phyloP scores from a whole-genome alignment of 495 filamentous ascomycete species.

The Penicillium flavigenum region DNA sequence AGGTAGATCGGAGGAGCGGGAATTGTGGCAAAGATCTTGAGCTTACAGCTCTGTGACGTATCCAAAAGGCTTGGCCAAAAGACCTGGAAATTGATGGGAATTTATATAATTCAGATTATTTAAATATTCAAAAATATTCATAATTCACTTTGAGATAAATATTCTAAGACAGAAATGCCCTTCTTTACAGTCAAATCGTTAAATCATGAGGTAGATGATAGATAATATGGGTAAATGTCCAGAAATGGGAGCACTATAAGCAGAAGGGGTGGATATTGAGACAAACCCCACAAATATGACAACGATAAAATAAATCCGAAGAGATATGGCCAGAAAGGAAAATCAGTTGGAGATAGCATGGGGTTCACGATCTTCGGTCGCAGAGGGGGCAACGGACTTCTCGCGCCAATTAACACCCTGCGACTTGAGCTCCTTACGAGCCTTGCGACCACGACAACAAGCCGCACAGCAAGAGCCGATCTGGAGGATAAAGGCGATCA shows the following conservation, averaged over 20 bases:
- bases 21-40: too few relatives aligned
- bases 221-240: constrained; percentile 7
- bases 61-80: too few relatives aligned
- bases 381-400: constrained; percentile 9
- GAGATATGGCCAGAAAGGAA: not conserved
- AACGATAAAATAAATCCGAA: not conserved
- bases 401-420: constrained; percentile 26
- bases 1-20: too few relatives aligned
- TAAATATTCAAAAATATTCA: not conserved
- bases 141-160: not conserved
- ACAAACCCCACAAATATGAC: not conserved
- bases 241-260: constrained; percentile 1
- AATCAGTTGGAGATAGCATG: constrained; percentile 4
- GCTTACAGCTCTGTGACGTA: too few relatives aligned
- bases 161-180: not conserved
- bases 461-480: constrained; percentile 64
- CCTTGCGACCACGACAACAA: constrained; percentile 46
- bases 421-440: constrained; percentile 39
- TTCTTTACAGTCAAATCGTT: constrained; percentile 9
- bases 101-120: too few relatives aligned
- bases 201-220: not conserved
- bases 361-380: constrained; percentile 2
- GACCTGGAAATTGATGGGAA: too few relatives aligned
- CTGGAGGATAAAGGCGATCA: constrained; percentile 70
- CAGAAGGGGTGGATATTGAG: not conserved